Evolutionary conservation across 2,329 filamentous ascomycete genomes (phyloP).

Genomic region (Penicillium thymicola): DNA sequence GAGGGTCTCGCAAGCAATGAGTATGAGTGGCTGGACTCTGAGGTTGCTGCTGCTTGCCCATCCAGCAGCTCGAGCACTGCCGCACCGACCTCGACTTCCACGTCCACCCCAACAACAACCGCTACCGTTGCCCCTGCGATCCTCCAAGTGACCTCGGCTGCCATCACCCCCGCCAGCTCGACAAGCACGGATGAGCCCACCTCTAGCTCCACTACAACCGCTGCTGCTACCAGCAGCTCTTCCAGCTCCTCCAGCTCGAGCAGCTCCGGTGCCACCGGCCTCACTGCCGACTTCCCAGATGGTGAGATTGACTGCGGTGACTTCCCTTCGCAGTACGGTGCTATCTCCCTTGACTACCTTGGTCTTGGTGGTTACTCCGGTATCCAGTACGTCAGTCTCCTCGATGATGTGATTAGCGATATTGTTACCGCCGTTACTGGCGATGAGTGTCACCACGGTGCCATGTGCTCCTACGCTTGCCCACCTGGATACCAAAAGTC

Average conservation of each 20-base stretch:
- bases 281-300: slow-evolving; percentile 70
- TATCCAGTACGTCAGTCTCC: slow-evolving; percentile 63
- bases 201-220: slow-evolving; percentile 18
- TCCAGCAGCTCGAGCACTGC: slow-evolving; percentile 23
- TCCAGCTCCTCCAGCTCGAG: slow-evolving; percentile 25
- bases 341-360: slow-evolving; percentile 66
- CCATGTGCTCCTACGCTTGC: slow-evolving; percentile 91
- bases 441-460: slow-evolving; percentile 57
- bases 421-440: slow-evolving; percentile 64
- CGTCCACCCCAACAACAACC: slow-evolving; percentile 27
- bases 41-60: slow-evolving; percentile 55
- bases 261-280: slow-evolving; percentile 47
- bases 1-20: slow-evolving; percentile 68
- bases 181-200: slow-evolving; percentile 19
- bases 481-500: slow-evolving; percentile 87
- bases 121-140: slow-evolving; percentile 40
- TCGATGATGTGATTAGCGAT: slow-evolving; percentile 56
- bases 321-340: slow-evolving; percentile 81
- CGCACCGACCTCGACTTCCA: slow-evolving; percentile 28
- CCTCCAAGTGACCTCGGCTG: slow-evolving; percentile 52
- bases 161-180: slow-evolving; percentile 31
- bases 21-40: slow-evolving; percentile 61
- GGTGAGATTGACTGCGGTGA: slow-evolving; percentile 66
- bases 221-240: slow-evolving; percentile 17
- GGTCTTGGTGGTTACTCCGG: slow-evolving; percentile 73